These are phyloP conservation scores for Conticribra guillardii DNA, from an alignment of 108 stramenopile species.

Conservation along the genomic window DNA sequence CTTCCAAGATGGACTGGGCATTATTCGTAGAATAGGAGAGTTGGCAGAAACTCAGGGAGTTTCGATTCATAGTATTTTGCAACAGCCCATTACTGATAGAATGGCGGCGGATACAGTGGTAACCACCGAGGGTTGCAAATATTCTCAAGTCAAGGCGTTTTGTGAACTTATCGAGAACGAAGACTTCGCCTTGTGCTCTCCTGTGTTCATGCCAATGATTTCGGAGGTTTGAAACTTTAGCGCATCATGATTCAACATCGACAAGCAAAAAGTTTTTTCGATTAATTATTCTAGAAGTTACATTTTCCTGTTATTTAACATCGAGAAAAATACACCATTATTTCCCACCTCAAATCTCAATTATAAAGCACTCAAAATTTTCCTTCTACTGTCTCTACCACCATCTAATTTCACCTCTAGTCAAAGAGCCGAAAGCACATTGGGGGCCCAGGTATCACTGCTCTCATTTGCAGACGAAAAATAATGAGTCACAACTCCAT, in stretches of 20 bases:
- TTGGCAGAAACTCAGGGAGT: conserved; percentile 82
- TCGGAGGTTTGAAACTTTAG: conserved; percentile 31
- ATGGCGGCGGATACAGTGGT: conserved; percentile 81
- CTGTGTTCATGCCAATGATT: conserved; percentile 70
- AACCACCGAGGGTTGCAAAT: conserved; percentile 73
- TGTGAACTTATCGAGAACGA: conserved; percentile 61
- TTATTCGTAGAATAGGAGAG: conserved; percentile 80
- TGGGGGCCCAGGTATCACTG: conserved; percentile 84
- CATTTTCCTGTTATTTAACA: too few relatives aligned
- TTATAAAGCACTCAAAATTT: too few relatives aligned
- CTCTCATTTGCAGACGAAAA: conserved; percentile 68
- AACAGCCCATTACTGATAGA: conserved; percentile 81
- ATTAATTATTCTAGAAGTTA: too few relatives aligned
- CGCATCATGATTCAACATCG: not conserved
- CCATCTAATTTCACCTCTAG: not conserved
- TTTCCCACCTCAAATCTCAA: too few relatives aligned
- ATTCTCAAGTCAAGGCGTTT: conserved; percentile 57
- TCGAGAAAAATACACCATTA: too few relatives aligned
- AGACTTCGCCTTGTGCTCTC: conserved; percentile 58
- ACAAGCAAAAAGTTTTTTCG: too few relatives aligned
- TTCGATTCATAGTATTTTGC: conserved; percentile 79
- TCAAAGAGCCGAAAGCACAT: conserved; percentile 66
- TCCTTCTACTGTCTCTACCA: too few relatives aligned
- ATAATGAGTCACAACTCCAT: conserved; percentile 82
- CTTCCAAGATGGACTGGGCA: conserved; percentile 78